Evolutionary conservation across 2,329 filamentous ascomycete genomes (phyloP).

Genomic region (Magnaporthiopsis rhizophila): DNA sequence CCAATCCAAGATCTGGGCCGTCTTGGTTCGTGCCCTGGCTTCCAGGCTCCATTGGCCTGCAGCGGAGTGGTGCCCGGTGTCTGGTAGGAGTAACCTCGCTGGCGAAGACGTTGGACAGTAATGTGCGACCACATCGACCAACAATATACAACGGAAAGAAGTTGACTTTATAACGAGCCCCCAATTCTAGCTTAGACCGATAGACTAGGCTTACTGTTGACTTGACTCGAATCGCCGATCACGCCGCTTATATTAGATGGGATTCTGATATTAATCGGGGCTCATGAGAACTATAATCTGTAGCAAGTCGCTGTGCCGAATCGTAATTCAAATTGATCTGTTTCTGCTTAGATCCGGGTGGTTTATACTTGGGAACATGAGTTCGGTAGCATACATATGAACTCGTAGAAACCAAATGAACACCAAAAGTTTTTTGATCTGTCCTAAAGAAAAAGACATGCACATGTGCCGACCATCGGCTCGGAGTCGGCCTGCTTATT

Average conservation of each 20-base stretch:
- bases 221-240: too few species aligned
- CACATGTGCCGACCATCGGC: background rate
- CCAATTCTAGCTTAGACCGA: background rate
- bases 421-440: too few species aligned
- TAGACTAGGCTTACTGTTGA: background rate
- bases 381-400: too few species aligned
- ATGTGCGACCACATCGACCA: background rate
- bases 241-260: background rate
- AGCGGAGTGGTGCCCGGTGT: background rate
- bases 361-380: too few species aligned
- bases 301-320: too few species aligned
- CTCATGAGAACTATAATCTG: background rate
- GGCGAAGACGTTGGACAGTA: background rate
- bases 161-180: background rate
- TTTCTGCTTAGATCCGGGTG: too few species aligned
- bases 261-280: background rate
- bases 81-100: background rate
- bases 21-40: background rate
- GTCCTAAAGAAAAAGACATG: background rate
- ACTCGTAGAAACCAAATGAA: too few species aligned
- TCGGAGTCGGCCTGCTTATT: conserved; percentile 37
- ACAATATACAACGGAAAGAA: background rate
- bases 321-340: too few species aligned
- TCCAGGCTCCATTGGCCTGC: too few species aligned
- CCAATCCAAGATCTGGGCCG: too few species aligned